Base-by-base conservation (phyloP, 2,329 filamentous ascomycete genomes). In the Fusarium dimerum region DNA sequence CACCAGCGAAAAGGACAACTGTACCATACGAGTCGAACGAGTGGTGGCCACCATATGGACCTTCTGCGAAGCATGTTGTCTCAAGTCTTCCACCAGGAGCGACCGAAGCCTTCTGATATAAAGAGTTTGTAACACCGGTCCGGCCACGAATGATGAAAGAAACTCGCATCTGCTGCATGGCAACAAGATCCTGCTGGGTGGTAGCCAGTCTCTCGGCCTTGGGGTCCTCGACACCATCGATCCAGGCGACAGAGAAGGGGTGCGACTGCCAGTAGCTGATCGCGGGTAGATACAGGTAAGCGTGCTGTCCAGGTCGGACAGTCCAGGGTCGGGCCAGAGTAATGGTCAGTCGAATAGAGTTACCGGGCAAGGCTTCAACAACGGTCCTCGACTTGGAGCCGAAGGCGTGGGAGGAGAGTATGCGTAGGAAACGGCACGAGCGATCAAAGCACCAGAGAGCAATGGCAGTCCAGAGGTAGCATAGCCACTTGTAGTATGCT, bases 231-330 rank as follows among this genome's bases (percentile, higher is more conserved):
- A 76, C 78, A 55, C 90, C 86, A 54, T 90, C 86, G 59, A 84
- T 86, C 89, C 89, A 93, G 36, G 87, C 87, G 41, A 92, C 78
- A 3, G 88, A 90, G 75, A 92, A 92, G 1, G 89, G 89, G 66
- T 93, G 89, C 43, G 87, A 90, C 62, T 88, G 88, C 81, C 83
- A 87, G 55, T 85, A 78, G 57, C 87, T 87, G 64, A 92, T 76
- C 6, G 79, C 76, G 8, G 89, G 89, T 73, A 93, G 81, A 73
- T 92, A 92, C 17, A 93, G 73, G 69, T 92, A 93, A 36, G 88
- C 86, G 68, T 93, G 89, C 70, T 92, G 88, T 36, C 89, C 88
- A 0, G 89, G 85, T 53, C 78, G 78, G 77, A 90, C 90, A 40
- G 74, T 80, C 88, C 89, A 92, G n/a, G 88, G 87, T 42, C 88